A percentile compares a stretch with the other conserved stretches of the same genome.
Evolutionary conservation across 768 basidiomycete genomes (phyloP).

Genomic region (Melanogaster broomeanus): DNA sequence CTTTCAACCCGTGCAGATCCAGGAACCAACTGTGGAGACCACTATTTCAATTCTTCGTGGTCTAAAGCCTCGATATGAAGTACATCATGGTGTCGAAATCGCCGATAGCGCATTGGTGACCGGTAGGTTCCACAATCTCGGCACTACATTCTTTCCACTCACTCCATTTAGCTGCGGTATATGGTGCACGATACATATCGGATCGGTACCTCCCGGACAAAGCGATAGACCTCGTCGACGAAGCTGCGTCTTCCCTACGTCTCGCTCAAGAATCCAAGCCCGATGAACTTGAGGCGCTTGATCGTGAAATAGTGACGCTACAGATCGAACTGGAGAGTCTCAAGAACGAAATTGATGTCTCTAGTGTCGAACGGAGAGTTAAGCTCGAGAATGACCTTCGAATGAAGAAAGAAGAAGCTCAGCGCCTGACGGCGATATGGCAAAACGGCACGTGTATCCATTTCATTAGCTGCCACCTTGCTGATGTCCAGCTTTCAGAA

Average conservation of each 20-base stretch:
- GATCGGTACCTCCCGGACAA: constrained; percentile 91
- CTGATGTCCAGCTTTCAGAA: constrained; percentile 40
- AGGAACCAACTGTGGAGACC: constrained; percentile 84
- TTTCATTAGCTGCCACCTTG: background rate
- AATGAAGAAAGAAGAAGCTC: constrained; percentile 62
- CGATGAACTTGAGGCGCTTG: constrained; percentile 78
- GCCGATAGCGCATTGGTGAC: constrained; percentile 88
- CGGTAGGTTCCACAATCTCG: constrained; percentile 39
- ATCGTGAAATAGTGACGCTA: constrained; percentile 81
- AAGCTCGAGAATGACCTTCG: constrained; percentile 68
- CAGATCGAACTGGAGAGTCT: constrained; percentile 90
- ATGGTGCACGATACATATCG: constrained; percentile 81
- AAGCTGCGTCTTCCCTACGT: constrained; percentile 84
- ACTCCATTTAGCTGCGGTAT: constrained; percentile 65
- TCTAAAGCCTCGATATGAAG: constrained; percentile 81
- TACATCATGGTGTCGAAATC: constrained; percentile 93
- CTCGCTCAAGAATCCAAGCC: constrained; percentile 90
- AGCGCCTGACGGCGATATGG: constrained; percentile 66
- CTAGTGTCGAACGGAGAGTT: constrained; percentile 71
- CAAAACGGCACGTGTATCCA: constrained; percentile 53
- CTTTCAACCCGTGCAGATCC: constrained; percentile 87
- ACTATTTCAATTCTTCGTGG: constrained; percentile 88
- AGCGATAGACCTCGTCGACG: constrained; percentile 90
- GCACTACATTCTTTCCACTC: background rate
- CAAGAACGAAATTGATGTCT: constrained; percentile 85